Percentiles rank a stretch among this genome's conserved stretches.
Evolutionary conservation across 2,329 filamentous ascomycete genomes (phyloP).

Genomic region (Plenodomus lindquistii): DNA sequence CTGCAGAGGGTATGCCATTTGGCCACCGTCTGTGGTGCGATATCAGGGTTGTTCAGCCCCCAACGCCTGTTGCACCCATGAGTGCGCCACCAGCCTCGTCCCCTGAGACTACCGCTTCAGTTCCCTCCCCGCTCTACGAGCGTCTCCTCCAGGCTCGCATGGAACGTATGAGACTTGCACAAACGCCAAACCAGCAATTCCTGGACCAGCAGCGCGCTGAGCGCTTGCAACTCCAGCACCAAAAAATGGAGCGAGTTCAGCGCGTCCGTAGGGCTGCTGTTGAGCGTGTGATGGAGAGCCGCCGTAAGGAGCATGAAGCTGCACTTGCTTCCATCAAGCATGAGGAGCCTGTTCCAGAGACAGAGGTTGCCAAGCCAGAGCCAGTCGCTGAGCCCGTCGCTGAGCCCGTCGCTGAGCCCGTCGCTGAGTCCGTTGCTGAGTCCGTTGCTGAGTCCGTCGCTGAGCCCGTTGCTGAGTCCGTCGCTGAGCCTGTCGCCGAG

Average conservation of each 20-base stretch:
- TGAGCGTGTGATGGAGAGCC: conserved; percentile 37
- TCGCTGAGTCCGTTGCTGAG: too few relatives aligned
- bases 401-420: conserved; percentile 6
- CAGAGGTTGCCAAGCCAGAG: conserved; percentile 15
- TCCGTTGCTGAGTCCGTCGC: conserved; percentile 9
- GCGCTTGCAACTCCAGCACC: conserved; percentile 25
- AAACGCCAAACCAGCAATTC: conserved; percentile 22
- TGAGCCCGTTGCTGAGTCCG: conserved; percentile 27
- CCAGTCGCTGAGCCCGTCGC: conserved; percentile 40
- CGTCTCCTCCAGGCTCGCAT: conserved; percentile 29
- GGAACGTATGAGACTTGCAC: conserved; percentile 25
- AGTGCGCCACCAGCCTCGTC: not conserved
- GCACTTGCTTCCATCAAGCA: conserved; percentile 21
- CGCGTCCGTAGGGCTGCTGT: conserved; percentile 42
- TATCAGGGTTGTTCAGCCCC: conserved; percentile 63
- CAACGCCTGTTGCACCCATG: conserved; percentile 7
- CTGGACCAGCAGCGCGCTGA: conserved; percentile 29
- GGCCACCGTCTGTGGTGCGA: conserved; percentile 97
- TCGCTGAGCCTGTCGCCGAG: conserved; percentile 11
- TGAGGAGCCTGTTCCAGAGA: conserved; percentile 36
- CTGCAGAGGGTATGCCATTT: conserved; percentile 77
- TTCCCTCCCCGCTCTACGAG: conserved; percentile 24
- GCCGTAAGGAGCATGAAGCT: conserved; percentile 41
- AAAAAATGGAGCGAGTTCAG: conserved; percentile 35
- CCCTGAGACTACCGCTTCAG: not conserved